Base-by-base conservation (phyloP, 2,329 filamentous ascomycete species). In the Pestalotiopsis sp. region DNA sequence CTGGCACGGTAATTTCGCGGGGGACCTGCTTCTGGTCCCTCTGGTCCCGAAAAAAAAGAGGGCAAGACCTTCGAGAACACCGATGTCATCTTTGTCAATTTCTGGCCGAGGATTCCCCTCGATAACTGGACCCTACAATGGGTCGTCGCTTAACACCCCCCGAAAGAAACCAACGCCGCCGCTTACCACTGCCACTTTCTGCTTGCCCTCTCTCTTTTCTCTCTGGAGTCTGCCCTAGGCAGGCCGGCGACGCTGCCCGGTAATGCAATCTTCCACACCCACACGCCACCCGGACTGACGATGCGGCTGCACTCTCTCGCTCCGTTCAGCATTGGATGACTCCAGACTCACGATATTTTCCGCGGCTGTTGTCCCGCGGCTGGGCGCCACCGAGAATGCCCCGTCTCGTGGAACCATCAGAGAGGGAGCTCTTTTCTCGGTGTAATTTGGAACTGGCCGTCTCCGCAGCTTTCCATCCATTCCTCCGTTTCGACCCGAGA, bases 61-160 rank as follows among this genome's bases (percentile, higher is more conserved):
- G n/a, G 12, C 12, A 49, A 52, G 31, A 36, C 27, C 59, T 62
- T 39, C 31, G 59, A 62, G 25, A 39, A 62, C 31, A 62, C 36
- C 59, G 59, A 62, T 62, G 59, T 62, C 59, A 62, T 62, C 56
- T 59, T 20, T 20, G 31, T 36, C 27, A 20, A 36, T 59, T 27
- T 59, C 11, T 59, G 57, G 23, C 57, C 57, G 57, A 59, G 57
- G 23, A 59, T 52, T n/a, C 45, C 20, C 45, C 45, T 52, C 20
- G 45, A 52, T 52, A 52, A 52, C n/a, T 52, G 45, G 45, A 52
- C 45, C 45, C 17, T 52, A n/a, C 17, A 52, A 52, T 52, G 45
- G 45, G 45, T 52, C n/a, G 45, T 52, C 45, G 45, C 45, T 52
- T 52, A 52, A 52, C 41, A 49, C 12, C n/a, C 41, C 13, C 13